A percentile compares a stretch with the other conserved stretches of the same genome.
These are phyloP conservation scores for Beauveria caledonica DNA, from an alignment of 2,329 filamentous ascomycete species.

Conservation along the genomic window DNA sequence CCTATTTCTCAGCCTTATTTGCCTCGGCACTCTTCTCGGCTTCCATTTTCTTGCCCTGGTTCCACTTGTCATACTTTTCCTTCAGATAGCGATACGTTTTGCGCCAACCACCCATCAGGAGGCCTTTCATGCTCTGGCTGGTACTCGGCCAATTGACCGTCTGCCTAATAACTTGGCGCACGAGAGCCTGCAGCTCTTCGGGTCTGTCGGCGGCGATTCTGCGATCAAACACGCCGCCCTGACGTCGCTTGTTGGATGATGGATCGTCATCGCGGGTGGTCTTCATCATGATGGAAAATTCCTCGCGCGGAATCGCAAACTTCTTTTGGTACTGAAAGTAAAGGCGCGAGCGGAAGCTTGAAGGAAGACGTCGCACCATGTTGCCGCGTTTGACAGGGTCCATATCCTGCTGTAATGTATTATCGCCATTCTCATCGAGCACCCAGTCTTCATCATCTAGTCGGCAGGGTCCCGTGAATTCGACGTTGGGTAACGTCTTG, in stretches of 20 bases:
- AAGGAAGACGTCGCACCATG: slow-evolving; percentile 88
- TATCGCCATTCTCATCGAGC: slow-evolving; percentile 45
- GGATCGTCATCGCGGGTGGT: slow-evolving; percentile 64
- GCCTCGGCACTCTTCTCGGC: slow-evolving; percentile 13
- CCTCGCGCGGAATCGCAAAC: slow-evolving; percentile 72
- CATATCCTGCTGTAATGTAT: slow-evolving; percentile 79
- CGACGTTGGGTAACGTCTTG: slow-evolving; percentile 80
- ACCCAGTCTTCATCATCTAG: slow-evolving; percentile 33
- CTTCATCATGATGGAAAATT: slow-evolving; percentile 80
- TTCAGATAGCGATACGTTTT: slow-evolving; percentile 67
- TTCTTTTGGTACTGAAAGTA: slow-evolving; percentile 95
- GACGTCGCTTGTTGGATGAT: slow-evolving; percentile 58
- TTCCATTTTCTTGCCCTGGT: slow-evolving; percentile 31
- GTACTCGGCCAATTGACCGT: slow-evolving; percentile 92
- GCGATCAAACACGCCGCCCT: slow-evolving; percentile 79
- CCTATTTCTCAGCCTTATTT: background rate
- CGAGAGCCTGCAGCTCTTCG: slow-evolving; percentile 58
- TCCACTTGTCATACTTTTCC: slow-evolving; percentile 70
- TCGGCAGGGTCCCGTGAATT: slow-evolving; percentile 53
- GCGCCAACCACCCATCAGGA: slow-evolving; percentile 66
- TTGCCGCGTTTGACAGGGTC: slow-evolving; percentile 83
- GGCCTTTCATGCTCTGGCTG: slow-evolving; percentile 75
- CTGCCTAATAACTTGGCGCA: slow-evolving; percentile 70
- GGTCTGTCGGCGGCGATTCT: slow-evolving; percentile 67
- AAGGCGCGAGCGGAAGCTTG: slow-evolving; percentile 75